Percentiles rank a stretch among this genome's conserved stretches.
Evolutionary conservation across 2,329 filamentous ascomycete species (phyloP).

Genomic region (Aspergillus pseudonomiae): DNA sequence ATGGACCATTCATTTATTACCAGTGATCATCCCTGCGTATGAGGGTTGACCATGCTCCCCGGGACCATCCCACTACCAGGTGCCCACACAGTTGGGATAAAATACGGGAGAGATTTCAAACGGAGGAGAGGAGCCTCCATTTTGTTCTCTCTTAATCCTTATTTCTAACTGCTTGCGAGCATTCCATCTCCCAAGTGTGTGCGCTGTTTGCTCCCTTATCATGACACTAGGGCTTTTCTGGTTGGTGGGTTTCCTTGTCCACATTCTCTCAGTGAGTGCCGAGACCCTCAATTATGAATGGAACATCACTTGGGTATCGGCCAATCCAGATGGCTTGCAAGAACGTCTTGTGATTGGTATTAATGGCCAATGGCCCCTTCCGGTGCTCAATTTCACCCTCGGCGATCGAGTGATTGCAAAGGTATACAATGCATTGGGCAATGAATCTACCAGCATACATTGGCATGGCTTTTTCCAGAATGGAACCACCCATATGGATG

Average conservation of each 20-base stretch:
- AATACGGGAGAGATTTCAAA: not conserved
- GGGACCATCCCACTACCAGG: not conserved
- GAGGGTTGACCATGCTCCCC: not conserved
- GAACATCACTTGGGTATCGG: conserved; percentile 1
- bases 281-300: conserved; percentile 3
- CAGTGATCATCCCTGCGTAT: not conserved
- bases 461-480: conserved; percentile 81
- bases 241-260: conserved; percentile 2
- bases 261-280: not conserved
- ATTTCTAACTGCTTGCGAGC: not conserved
- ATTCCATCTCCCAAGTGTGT: not conserved
- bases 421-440: conserved; percentile 67
- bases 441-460: conserved; percentile 68
- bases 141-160: not conserved
- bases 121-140: not conserved
- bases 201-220: not conserved
- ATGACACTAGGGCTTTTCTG: conserved; percentile 1
- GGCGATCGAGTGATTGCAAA: conserved; percentile 73
- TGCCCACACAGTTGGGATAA: not conserved
- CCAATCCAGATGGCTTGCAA: conserved; percentile 56
- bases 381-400: conserved; percentile 71
- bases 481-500: conserved; percentile 75
- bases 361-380: conserved; percentile 75
- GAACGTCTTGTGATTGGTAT: conserved; percentile 66
- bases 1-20: not conserved